A percentile compares a stretch with the other conserved stretches of the same genome.
These are phyloP conservation scores for Xylariaceae sp. DNA, from an alignment of 2,329 filamentous ascomycete genomes.

Conservation along the genomic window DNA sequence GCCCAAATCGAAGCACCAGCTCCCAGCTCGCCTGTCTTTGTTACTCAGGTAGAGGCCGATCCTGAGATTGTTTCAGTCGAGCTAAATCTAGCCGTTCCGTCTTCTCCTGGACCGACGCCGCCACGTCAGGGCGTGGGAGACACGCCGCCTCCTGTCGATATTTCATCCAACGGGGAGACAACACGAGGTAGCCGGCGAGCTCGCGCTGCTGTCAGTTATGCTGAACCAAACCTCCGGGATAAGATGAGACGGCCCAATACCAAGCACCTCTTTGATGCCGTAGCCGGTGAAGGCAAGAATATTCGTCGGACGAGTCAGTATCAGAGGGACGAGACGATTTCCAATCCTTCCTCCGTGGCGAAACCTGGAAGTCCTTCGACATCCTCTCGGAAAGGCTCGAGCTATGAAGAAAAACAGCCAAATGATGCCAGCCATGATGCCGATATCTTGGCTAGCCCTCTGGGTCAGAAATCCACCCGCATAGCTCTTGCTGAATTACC, in stretches of 20 bases:
- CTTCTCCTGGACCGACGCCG: slow-evolving; percentile 43
- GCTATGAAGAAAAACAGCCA: slow-evolving; percentile 1
- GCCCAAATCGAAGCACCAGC: slow-evolving; percentile 28
- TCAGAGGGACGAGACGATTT: slow-evolving; percentile 24
- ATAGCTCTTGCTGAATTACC: slow-evolving; percentile 26
- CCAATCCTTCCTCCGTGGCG: slow-evolving; percentile 24
- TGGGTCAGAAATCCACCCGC: slow-evolving; percentile 36
- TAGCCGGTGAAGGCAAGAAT: slow-evolving; percentile 57
- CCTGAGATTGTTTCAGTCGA: slow-evolving; percentile 34
- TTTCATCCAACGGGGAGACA: slow-evolving; percentile 50
- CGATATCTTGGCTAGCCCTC: slow-evolving; percentile 35
- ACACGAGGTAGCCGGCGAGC: slow-evolving; percentile 62
- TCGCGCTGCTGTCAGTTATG: slow-evolving; percentile 68
- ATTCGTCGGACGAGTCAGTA: slow-evolving; percentile 38
- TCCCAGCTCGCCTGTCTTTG: slow-evolving; percentile 13
- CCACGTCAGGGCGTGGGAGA: slow-evolving; percentile 37
- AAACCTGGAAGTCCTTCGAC: slow-evolving; percentile 34
- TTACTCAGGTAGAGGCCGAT: slow-evolving; percentile 25
- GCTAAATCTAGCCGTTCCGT: slow-evolving; percentile 39
- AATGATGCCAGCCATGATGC: slow-evolving; percentile 4
- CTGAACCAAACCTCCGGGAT: slow-evolving; percentile 72
- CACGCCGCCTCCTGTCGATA: slow-evolving; percentile 56
- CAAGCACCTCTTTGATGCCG: slow-evolving; percentile 69
- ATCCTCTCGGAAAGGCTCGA: slow-evolving; percentile 30
- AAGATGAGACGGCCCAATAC: slow-evolving; percentile 75